Percentiles rank a stretch among this genome's conserved stretches.
These are phyloP conservation scores for Bipolaris bicolor DNA, from an alignment of 2,329 filamentous ascomycete species.

Conservation along the genomic window DNA sequence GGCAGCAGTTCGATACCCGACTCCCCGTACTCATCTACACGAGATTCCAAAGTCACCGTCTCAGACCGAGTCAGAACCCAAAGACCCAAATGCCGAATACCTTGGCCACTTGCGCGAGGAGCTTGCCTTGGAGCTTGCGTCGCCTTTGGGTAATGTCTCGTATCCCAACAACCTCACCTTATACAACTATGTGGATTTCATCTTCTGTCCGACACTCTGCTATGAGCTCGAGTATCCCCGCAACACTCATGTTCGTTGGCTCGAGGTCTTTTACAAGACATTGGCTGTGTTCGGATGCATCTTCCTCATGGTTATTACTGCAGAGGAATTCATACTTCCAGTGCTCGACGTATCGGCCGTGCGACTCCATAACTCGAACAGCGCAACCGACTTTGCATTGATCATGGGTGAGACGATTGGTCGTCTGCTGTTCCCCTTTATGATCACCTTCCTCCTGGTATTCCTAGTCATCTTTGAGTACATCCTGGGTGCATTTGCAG, in stretches of 20 bases:
- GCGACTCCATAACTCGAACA: constrained; percentile 56
- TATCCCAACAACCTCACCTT: constrained; percentile 89
- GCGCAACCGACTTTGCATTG: constrained; percentile 70
- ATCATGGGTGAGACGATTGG: constrained; percentile 89
- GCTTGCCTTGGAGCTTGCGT: constrained; percentile 88
- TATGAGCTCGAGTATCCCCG: constrained; percentile 97
- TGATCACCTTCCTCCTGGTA: constrained; percentile 92
- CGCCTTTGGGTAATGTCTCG: constrained; percentile 84
- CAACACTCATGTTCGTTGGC: constrained; percentile 74
- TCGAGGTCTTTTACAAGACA: constrained; percentile 81
- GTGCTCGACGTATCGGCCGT: constrained; percentile 77
- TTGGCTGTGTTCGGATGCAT: constrained; percentile 94
- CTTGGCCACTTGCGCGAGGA: constrained; percentile 78
- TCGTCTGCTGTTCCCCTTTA: constrained; percentile 93
- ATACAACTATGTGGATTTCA: constrained; percentile 81
- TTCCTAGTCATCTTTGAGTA: constrained; percentile 99
- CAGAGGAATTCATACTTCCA: constrained; percentile 94
- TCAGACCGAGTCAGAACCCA: constrained; percentile 52
- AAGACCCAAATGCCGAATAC: constrained; percentile 41
- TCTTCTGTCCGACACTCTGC: constrained; percentile 93
- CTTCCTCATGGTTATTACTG: constrained; percentile 88
- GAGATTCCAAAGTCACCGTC: constrained; percentile 57
- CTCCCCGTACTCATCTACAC: constrained; percentile 56
- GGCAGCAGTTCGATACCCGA: constrained; percentile 76
- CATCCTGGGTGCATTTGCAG: constrained; percentile 89